These are phyloP conservation scores for Cercospora nicotianae DNA, from an alignment of 2,329 filamentous ascomycete genomes.

Conservation along the genomic window DNA sequence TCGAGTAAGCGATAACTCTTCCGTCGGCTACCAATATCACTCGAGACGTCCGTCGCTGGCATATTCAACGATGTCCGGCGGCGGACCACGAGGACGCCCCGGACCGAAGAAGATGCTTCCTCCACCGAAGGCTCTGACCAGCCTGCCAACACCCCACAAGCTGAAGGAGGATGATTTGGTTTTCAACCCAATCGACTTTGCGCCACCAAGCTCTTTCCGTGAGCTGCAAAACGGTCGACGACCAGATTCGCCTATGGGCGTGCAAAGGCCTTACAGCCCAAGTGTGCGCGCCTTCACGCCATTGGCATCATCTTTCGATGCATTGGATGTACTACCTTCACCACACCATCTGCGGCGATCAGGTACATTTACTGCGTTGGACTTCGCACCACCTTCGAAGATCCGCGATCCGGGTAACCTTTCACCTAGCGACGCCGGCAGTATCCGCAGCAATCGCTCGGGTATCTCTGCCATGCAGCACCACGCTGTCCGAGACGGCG, in stretches of 20 bases:
- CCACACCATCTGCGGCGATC: slow-evolving; percentile 80
- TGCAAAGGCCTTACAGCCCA: slow-evolving; percentile 69
- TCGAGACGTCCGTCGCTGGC: slow-evolving; percentile 38
- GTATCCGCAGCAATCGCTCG: slow-evolving; percentile 68
- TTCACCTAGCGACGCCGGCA: slow-evolving; percentile 48
- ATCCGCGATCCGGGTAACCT: slow-evolving; percentile 60
- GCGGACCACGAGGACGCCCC: slow-evolving; percentile 30
- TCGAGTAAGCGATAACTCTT: slow-evolving; percentile 47
- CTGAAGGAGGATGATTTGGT: slow-evolving; percentile 72
- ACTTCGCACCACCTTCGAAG: slow-evolving; percentile 77
- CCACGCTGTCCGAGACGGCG: slow-evolving; percentile 74
- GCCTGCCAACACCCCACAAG: slow-evolving; percentile 81
- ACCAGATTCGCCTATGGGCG: slow-evolving; percentile 61
- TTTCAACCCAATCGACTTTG: slow-evolving; percentile 78
- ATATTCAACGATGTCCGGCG: slow-evolving; percentile 38
- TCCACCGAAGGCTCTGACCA: slow-evolving; percentile 70
- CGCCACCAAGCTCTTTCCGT: slow-evolving; percentile 64
- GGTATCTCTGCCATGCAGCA: slow-evolving; percentile 72
- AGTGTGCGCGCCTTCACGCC: slow-evolving; percentile 73
- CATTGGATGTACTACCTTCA: slow-evolving; percentile 81
- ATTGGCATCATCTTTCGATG: slow-evolving; percentile 79
- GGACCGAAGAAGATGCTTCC: slow-evolving; percentile 61
- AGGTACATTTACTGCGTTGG: slow-evolving; percentile 72
- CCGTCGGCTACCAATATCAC: slow-evolving; percentile 40
- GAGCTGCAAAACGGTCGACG: slow-evolving; percentile 68